A percentile compares a stretch with the other conserved stretches of the same genome.
phyloP scores from a whole-genome alignment of 177 flowering plant genomes.

The Vitis hybrid region DNA sequence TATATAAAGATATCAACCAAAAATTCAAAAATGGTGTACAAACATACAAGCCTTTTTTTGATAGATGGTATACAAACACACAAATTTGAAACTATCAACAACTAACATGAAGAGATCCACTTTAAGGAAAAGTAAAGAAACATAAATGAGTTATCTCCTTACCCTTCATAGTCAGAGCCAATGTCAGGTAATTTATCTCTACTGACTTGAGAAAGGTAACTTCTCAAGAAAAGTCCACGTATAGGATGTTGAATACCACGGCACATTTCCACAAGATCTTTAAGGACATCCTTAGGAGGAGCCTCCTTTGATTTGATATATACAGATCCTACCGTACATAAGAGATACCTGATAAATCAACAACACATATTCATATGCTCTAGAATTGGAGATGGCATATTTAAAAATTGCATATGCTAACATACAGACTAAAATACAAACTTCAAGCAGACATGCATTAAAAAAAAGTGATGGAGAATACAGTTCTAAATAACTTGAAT shows the following conservation, averaged over 20 bases:
- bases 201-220: slow-evolving; percentile 93
- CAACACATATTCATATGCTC: slow-evolving; percentile 2
- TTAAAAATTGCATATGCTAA: not conserved
- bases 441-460: too few species aligned
- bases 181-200: slow-evolving; percentile 95
- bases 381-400: too few species aligned
- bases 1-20: too few species aligned
- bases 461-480: too few species aligned
- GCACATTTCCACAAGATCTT: slow-evolving; percentile 98
- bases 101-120: not conserved
- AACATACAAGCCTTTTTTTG: too few species aligned
- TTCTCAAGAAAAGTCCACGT: slow-evolving; percentile 93
- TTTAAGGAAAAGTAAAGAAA: not conserved
- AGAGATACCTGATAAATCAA: slow-evolving; percentile 74
- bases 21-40: too few species aligned
- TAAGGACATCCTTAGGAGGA: slow-evolving; percentile 93
- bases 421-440: too few species aligned
- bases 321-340: slow-evolving; percentile 98
- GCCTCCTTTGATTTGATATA: slow-evolving; percentile 96
- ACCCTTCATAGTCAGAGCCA: slow-evolving; percentile 99
- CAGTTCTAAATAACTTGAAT: too few species aligned
- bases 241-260: slow-evolving; percentile 97
- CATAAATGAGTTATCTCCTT: slow-evolving; percentile 20
- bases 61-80: too few species aligned
- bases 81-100: not conserved